Percentiles rank a stretch among this genome's conserved stretches.
Conservation (phyloP, 164 flowering plant genomes). For the Chimonanthus salicifolius region DNA sequence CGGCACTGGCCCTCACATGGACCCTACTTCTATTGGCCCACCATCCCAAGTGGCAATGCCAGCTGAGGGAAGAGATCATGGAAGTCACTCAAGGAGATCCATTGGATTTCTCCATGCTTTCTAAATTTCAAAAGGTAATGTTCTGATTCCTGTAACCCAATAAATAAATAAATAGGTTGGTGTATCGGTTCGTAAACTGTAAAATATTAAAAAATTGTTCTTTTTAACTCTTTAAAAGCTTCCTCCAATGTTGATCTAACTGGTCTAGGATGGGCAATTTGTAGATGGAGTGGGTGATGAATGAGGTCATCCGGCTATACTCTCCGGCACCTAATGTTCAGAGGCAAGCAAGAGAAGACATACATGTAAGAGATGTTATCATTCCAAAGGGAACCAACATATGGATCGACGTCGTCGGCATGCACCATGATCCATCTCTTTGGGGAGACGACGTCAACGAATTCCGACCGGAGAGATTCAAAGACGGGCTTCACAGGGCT, state of each 20-base stretch:
- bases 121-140: slow-evolving; percentile 65
- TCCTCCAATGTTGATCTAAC: background rate
- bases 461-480: slow-evolving; percentile 81
- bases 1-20: slow-evolving; percentile 58
- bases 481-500: slow-evolving; percentile 53
- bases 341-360: slow-evolving; percentile 69
- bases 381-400: slow-evolving; percentile 83
- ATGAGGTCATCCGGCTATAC: slow-evolving; percentile 67
- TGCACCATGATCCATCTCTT: slow-evolving; percentile 66
- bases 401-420: slow-evolving; percentile 78
- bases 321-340: slow-evolving; percentile 78
- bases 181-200: too few relatives aligned
- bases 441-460: slow-evolving; percentile 80
- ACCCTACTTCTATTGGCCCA: slow-evolving; percentile 5
- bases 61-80: slow-evolving; percentile 6
- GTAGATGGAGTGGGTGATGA: slow-evolving; percentile 95
- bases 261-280: background rate
- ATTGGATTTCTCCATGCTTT: slow-evolving; percentile 30
- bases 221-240: background rate
- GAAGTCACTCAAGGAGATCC: slow-evolving; percentile 4
- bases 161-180: too few relatives aligned
- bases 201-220: too few relatives aligned
- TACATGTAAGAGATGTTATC: slow-evolving; percentile 35
- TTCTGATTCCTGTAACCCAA: too few relatives aligned
- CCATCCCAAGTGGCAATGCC: slow-evolving; percentile 1